phyloP scores from a whole-genome alignment of 169 alveolate species.

The Ichthyophthirius multifiliis region DNA sequence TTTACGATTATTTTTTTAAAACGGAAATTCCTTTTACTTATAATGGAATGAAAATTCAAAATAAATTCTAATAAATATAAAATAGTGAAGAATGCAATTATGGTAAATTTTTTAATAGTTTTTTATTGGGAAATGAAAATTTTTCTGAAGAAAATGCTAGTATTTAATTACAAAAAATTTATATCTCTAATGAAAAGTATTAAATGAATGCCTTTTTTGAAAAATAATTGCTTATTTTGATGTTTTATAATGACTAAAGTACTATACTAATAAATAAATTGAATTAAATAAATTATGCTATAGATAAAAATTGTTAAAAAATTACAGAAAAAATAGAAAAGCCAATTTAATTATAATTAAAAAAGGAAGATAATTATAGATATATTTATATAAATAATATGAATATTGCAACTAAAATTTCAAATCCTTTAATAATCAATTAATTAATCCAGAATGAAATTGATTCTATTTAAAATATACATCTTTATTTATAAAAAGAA shows the following conservation, averaged over 20 bases:
- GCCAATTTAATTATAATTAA: neutral
- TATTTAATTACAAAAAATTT: no score
- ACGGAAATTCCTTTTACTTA: neutral
- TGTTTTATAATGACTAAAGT: neutral
- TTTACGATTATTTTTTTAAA: neutral
- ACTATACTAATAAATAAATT: neutral
- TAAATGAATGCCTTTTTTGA: neutral
- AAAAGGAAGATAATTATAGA: neutral
- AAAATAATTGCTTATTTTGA: neutral
- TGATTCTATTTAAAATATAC: neutral
- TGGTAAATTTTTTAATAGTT: neutral
- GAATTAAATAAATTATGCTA: neutral
- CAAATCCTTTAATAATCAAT: neutral
- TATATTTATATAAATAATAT: constrained; percentile 3
- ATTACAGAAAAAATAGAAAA: neutral
- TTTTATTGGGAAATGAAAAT: neutral
- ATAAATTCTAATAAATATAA: neutral
- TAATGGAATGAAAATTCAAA: neutral
- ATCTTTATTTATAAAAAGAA: neutral
- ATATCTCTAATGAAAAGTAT: neutral
- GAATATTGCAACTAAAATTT: neutral
- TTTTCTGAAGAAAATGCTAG: neutral
- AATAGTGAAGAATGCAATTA: neutral
- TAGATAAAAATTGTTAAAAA: neutral
- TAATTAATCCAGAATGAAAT: neutral